Evolutionary conservation across 768 basidiomycete species (phyloP).

Genomic region (Symmetrospora coprosmae): DNA sequence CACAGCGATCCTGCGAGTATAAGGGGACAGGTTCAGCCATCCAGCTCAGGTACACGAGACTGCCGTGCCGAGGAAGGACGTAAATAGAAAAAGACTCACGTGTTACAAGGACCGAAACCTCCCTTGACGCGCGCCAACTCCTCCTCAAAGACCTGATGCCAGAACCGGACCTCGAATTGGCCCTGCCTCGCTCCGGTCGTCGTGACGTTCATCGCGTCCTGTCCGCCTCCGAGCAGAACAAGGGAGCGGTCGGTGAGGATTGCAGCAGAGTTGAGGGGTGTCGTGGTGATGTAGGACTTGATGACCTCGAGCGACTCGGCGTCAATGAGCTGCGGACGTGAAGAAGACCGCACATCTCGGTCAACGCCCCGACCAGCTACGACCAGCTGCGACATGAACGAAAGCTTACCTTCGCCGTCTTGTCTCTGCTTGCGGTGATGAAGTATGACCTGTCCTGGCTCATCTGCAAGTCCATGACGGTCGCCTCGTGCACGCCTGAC

Average conservation of each 20-base stretch:
- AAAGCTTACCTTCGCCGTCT: constrained; percentile 66
- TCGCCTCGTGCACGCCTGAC: constrained; percentile 52
- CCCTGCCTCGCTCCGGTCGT: constrained; percentile 86
- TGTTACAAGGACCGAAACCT: constrained; percentile 91
- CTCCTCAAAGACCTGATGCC: constrained; percentile 48
- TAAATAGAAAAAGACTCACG: constrained; percentile 47
- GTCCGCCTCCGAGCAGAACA: constrained; percentile 81
- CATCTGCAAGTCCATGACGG: constrained; percentile 83
- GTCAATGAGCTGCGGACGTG: constrained; percentile 55
- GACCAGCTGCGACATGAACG: not conserved
- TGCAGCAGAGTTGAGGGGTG: constrained; percentile 85
- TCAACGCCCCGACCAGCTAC: not conserved
- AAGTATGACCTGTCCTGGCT: constrained; percentile 84
- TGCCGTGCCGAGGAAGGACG: not conserved
- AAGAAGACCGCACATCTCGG: not conserved
- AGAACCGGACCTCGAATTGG: constrained; percentile 95
- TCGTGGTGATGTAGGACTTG: constrained; percentile 86
- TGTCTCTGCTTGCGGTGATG: constrained; percentile 91
- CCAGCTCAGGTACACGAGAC: constrained; percentile 10
- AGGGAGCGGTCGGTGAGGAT: constrained; percentile 62
- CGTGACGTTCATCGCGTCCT: constrained; percentile 94
- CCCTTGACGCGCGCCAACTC: constrained; percentile 95
- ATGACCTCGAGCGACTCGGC: constrained; percentile 74
- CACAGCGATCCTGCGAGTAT: constrained; percentile 59
- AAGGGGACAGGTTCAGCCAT: constrained; percentile 25